A percentile compares a stretch with the other conserved stretches of the same genome.
phyloP scores from a whole-genome alignment of 192 early-diverging fungal genomes.

The Powellomyces hirtus region DNA sequence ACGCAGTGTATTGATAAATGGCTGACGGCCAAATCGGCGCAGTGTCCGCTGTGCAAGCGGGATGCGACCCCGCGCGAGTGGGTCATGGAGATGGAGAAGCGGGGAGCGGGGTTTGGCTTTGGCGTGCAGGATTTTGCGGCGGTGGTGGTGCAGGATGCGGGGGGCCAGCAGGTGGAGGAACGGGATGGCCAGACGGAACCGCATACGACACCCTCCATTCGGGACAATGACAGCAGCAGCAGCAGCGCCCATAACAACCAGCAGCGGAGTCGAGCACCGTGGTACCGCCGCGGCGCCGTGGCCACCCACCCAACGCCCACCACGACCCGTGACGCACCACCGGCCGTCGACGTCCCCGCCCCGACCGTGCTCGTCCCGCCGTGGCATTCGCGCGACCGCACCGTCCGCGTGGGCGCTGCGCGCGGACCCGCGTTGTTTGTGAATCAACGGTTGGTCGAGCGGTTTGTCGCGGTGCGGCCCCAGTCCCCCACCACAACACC shows the following conservation, averaged over 20 bases:
- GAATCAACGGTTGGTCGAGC: neutral
- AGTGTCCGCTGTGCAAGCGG: slow-evolving; percentile 24
- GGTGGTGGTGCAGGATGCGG: too few relatives aligned
- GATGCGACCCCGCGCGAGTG: slow-evolving; percentile 16
- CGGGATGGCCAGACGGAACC: too few relatives aligned
- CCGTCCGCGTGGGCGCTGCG: neutral
- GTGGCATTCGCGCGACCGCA: neutral
- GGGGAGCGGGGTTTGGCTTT: slow-evolving; percentile 17
- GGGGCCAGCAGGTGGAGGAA: too few relatives aligned
- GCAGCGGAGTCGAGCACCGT: too few relatives aligned
- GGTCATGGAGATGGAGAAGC: slow-evolving; percentile 15
- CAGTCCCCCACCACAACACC: too few relatives aligned
- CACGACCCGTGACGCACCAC: neutral
- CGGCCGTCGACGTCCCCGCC: neutral
- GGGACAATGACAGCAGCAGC: neutral
- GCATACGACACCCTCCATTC: neutral
- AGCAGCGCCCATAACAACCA: too few relatives aligned
- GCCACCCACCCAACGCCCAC: too few relatives aligned
- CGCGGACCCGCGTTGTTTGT: neutral
- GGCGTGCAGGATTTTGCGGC: neutral
- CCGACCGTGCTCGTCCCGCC: neutral
- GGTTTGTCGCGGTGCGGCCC: too few relatives aligned
- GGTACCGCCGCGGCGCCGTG: too few relatives aligned
- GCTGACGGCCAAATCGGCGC: slow-evolving; percentile 16
- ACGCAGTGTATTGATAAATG: slow-evolving; percentile 54